A percentile compares a stretch with the other conserved stretches of the same genome.
These are phyloP conservation scores for Eruca vesicaria DNA, from an alignment of 441 rosid species.

Conservation along the genomic window DNA sequence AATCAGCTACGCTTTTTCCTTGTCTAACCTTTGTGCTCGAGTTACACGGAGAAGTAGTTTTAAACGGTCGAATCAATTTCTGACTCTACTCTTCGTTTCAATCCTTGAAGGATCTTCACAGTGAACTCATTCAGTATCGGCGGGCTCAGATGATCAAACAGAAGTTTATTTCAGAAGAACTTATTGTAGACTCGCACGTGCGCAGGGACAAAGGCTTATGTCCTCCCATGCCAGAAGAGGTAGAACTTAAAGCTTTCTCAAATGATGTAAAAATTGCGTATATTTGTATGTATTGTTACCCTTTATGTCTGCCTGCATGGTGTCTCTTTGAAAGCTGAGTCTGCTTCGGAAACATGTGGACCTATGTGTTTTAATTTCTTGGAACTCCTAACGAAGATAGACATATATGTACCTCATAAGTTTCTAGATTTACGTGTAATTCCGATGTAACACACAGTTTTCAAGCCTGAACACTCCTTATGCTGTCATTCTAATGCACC, in stretches of 20 bases:
- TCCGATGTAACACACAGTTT: slow-evolving; percentile 9
- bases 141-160: slow-evolving; percentile 91
- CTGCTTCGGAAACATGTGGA: slow-evolving; percentile 3
- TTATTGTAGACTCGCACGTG: slow-evolving; percentile 58
- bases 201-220: slow-evolving; percentile 85
- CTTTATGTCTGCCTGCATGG: slow-evolving; percentile 9
- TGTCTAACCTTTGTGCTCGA: slow-evolving; percentile 11
- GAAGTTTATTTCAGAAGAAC: slow-evolving; percentile 60
- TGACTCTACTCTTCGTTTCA: slow-evolving; percentile 30
- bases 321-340: slow-evolving; percentile 10
- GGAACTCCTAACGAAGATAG: not conserved
- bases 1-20: not conserved
- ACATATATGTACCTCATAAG: not conserved
- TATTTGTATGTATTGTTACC: not conserved
- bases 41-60: slow-evolving; percentile 15
- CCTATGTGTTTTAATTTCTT: not conserved
- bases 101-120: slow-evolving; percentile 74
- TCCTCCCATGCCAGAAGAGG: slow-evolving; percentile 99
- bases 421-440: not conserved
- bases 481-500: slow-evolving; percentile 2
- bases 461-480: not conserved
- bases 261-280: slow-evolving; percentile 19
- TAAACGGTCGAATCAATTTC: slow-evolving; percentile 9
- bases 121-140: slow-evolving; percentile 86
- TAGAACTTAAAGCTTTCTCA: slow-evolving; percentile 35